phyloP scores from a whole-genome alignment of 257 asterid genomes.

The Coffea canephora region DNA sequence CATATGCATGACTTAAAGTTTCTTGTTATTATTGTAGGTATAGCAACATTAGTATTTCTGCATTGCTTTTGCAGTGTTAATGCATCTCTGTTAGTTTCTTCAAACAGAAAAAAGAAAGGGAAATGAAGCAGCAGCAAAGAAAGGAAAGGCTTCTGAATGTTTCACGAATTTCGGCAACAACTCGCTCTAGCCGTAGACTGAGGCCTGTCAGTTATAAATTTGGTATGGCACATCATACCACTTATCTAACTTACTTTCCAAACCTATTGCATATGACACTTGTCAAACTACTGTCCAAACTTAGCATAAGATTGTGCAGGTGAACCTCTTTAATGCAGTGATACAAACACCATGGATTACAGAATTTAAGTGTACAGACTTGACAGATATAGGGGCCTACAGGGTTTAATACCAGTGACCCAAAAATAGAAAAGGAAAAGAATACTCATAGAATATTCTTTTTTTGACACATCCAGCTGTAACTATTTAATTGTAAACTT shows the following conservation, averaged over 20 bases:
- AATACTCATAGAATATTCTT: not conserved
- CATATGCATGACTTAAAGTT: not conserved
- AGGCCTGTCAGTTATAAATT: conserved; percentile 60
- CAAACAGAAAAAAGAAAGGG: conserved; percentile 69
- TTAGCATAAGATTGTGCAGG: not conserved
- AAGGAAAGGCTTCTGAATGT: conserved; percentile 37
- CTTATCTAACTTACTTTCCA: not conserved
- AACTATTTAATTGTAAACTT: not conserved
- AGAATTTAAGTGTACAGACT: not conserved
- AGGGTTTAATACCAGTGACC: too few relatives aligned
- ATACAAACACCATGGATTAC: not conserved
- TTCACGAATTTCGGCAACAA: conserved; percentile 38
- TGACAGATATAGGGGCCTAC: not conserved
- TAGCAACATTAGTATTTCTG: not conserved
- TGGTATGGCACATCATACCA: conserved; percentile 37
- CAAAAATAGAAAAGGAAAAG: not conserved
- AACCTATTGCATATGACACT: not conserved
- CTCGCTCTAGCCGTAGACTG: conserved; percentile 59
- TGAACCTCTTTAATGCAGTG: not conserved
- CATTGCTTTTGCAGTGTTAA: not conserved
- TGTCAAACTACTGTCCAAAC: not conserved
- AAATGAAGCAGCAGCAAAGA: conserved; percentile 37
- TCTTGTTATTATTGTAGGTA: not conserved
- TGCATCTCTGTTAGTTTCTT: conserved; percentile 11
- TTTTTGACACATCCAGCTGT: not conserved